phyloP scores from a whole-genome alignment of 1,284 basidiomycete species.

The Trametes hirsuta region DNA sequence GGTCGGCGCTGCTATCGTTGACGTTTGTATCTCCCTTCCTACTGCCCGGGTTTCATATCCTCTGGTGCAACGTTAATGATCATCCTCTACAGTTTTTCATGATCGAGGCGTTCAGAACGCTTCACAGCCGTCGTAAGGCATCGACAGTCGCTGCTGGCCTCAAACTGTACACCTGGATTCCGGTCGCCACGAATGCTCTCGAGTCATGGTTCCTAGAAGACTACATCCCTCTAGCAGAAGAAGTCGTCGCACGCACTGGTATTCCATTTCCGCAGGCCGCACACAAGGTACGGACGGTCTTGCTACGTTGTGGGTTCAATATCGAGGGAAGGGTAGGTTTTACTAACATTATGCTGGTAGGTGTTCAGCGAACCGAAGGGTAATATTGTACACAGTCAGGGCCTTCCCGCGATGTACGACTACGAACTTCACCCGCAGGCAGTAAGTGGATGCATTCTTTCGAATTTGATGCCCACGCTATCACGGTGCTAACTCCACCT shows the following conservation, averaged over 20 bases:
- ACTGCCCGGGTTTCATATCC: no score
- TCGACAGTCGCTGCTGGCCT: neutral
- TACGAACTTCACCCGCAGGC: conserved; percentile 23
- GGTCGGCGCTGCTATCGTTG: no score
- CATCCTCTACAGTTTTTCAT: neutral
- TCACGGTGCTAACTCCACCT: neutral
- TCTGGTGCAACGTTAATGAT: no score
- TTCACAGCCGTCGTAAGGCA: no score
- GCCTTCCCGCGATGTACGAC: conserved; percentile 27
- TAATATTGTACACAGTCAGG: conserved; percentile 9
- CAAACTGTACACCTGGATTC: conserved; percentile 18
- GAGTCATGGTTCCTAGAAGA: conserved; percentile 8
- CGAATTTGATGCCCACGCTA: neutral
- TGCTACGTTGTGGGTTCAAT: neutral
- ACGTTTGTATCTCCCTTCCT: no score
- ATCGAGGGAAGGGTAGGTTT: neutral
- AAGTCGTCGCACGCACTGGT: conserved; percentile 3
- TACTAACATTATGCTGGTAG: neutral
- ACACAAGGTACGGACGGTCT: conserved; percentile 6
- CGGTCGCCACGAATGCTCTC: conserved; percentile 11
- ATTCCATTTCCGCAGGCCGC: conserved; percentile 16
- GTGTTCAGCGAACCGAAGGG: conserved; percentile 1
- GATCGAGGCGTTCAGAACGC: neutral
- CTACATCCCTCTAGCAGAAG: neutral
- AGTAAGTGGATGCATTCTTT: conserved; percentile 1